Percentiles rank a stretch among this genome's conserved stretches.
Conservation (phyloP, 2,329 filamentous ascomycete species). For the Alternaria infectoria region DNA sequence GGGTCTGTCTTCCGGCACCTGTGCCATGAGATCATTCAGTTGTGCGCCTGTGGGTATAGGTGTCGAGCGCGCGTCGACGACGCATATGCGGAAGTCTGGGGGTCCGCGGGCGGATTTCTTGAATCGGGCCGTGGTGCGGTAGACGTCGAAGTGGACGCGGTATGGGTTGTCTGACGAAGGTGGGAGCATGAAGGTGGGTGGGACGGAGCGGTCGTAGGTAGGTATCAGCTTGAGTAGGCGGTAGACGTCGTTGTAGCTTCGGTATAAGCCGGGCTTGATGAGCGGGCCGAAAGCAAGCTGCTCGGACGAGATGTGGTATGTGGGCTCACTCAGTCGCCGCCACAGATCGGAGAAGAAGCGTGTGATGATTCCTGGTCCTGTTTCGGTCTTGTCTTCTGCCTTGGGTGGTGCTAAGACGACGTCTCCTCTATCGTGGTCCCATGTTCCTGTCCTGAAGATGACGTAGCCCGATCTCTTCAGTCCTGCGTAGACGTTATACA, state of each 20-base stretch:
- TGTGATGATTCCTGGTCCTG: conserved; percentile 33
- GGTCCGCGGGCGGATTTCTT: conserved; percentile 78
- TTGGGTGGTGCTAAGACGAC: conserved; percentile 13
- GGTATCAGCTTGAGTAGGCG: conserved; percentile 75
- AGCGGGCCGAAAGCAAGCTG: conserved; percentile 55
- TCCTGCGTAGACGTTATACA: conserved; percentile 87
- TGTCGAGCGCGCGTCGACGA: conserved; percentile 77
- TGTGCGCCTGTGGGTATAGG: conserved; percentile 75
- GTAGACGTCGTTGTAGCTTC: conserved; percentile 72
- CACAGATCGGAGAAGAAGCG: conserved; percentile 47
- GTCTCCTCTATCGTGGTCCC: conserved; percentile 39
- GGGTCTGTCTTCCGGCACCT: conserved; percentile 72
- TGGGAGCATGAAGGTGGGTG: conserved; percentile 43
- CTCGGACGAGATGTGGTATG: conserved; percentile 20
- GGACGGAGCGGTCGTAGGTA: conserved; percentile 66
- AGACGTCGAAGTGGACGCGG: conserved; percentile 79
- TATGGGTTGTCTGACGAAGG: conserved; percentile 61
- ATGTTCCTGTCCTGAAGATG: conserved; percentile 71
- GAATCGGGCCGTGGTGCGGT: conserved; percentile 72
- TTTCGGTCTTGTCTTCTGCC: conserved; percentile 4
- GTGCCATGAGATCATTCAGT: conserved; percentile 72
- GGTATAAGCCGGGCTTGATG: conserved; percentile 60
- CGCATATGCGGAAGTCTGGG: conserved; percentile 84
- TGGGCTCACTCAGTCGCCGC: conserved; percentile 35
- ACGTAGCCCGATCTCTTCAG: conserved; percentile 84